Percentiles rank a stretch among this genome's conserved stretches.
Evolutionary conservation across 2,329 filamentous ascomycete species (phyloP).

Genomic region (Nemania sp.): DNA sequence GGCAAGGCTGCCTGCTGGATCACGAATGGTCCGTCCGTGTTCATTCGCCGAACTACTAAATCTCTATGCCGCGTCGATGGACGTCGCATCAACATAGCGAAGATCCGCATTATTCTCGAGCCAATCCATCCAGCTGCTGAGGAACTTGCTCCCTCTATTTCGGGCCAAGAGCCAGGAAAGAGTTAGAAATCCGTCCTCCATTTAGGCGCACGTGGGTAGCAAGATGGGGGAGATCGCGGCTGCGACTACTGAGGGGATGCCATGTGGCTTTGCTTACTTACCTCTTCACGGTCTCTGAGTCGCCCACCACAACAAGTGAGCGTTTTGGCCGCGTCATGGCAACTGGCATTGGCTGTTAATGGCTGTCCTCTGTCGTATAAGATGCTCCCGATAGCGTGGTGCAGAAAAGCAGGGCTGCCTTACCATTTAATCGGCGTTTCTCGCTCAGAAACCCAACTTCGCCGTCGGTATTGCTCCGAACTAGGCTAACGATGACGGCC

Average conservation of each 20-base stretch:
- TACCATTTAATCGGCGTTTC: constrained; percentile 92
- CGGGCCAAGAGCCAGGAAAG: constrained; percentile 5
- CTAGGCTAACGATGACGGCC: constrained; percentile 91
- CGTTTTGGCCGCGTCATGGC: constrained; percentile 96
- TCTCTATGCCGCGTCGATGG: constrained; percentile 45
- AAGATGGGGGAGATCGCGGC: constrained; percentile 25
- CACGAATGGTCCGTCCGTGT: constrained; percentile 5
- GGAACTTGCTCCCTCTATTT: constrained; percentile 81
- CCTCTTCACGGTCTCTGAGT: constrained; percentile 92
- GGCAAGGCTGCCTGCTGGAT: constrained; percentile 22
- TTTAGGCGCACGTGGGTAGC: constrained; percentile 18
- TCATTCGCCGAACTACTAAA: constrained; percentile 17
- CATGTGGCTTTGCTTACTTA: constrained; percentile 67
- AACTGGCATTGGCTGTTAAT: constrained; percentile 64
- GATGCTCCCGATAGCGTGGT: background rate
- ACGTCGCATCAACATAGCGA: constrained; percentile 79
- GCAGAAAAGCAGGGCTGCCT: constrained; percentile 48
- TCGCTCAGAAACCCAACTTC: constrained; percentile 96
- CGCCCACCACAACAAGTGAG: constrained; percentile 90
- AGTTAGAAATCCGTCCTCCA: constrained; percentile 30
- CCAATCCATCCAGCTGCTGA: constrained; percentile 91
- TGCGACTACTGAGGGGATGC: constrained; percentile 28
- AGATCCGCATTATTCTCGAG: constrained; percentile 91
- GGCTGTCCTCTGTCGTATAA: background rate
- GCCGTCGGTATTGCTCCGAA: constrained; percentile 85